These are phyloP conservation scores for Malus sylvestris DNA, from an alignment of 306 rosid species.

Conservation along the genomic window DNA sequence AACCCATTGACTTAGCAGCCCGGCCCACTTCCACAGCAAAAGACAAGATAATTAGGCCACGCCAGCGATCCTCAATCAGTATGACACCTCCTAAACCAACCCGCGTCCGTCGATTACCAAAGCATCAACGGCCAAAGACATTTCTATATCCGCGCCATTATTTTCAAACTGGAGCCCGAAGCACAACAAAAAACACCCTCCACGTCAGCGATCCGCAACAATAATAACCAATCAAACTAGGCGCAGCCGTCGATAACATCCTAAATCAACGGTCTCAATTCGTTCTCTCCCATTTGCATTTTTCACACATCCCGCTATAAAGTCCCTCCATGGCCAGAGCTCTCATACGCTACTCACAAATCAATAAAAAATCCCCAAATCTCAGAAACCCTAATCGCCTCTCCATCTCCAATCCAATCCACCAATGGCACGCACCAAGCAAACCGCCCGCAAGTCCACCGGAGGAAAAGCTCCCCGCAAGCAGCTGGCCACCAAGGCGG, in stretches of 20 bases:
- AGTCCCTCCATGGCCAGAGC: not conserved
- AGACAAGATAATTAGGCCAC: not conserved
- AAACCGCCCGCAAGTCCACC: conserved; percentile 29
- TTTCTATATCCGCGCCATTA: not conserved
- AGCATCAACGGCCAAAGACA: not conserved
- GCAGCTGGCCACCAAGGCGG: conserved; percentile 33
- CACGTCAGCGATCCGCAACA: conserved; percentile 2
- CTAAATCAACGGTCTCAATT: not conserved
- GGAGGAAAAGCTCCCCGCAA: conserved; percentile 29
- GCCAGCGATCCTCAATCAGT: conserved; percentile 3
- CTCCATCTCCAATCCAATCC: not conserved
- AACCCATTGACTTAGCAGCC: not conserved
- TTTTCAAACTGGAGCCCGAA: not conserved
- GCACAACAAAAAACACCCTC: not conserved
- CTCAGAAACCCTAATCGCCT: not conserved
- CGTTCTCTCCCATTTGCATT: not conserved
- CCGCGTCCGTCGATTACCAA: not conserved
- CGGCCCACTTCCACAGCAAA: not conserved
- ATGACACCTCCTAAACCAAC: not conserved
- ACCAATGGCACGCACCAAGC: conserved; percentile 31
- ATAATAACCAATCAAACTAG: not conserved
- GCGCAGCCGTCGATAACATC: not conserved
- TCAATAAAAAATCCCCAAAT: not conserved
- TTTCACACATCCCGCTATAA: not conserved
- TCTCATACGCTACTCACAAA: not conserved